Evolutionary conservation across 1,139 yeast genomes (phyloP), one percentile per base, ranked within the genome.

Genomic region (Blastobotrys ciferrii): DNA sequence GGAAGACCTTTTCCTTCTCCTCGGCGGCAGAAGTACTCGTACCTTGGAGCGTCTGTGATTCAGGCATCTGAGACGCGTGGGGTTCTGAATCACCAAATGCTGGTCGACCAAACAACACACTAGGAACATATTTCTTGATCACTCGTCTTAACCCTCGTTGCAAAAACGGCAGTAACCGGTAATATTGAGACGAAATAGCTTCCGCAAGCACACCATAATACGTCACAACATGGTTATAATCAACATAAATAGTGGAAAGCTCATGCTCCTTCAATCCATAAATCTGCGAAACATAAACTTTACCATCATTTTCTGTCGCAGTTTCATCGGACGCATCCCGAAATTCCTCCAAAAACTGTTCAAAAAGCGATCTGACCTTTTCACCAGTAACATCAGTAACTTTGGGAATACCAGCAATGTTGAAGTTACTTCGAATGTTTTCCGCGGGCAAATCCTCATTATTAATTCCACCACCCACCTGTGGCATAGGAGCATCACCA

Each of bases 341-440:
- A 60, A 74, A 87, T 41, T 80, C 84, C 64, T 84, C 87, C 53
- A 92, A 70, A 64, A 92, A 92, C 57, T 78, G 80, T 65, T 89
- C 96, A 65, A 92, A 92, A 25, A 94, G 82, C 65, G 89, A 96
- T 47, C 94, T 78, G 13, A 92, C 97, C 59, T 88, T 87, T 64
- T 91, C 97, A 53, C 96, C 97, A 4, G 96, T 89, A 38, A 84
- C 81, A 71, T 92, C 98, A 17, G 81, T 80, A 28, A 92, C 96
- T 65, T 86, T 87, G 32, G 95, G 91, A 46, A 91, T 88, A 4
- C 56, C 59, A 11, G 57, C 46, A 28, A 51, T 42, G 30, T 52
- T 47, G 35, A 45, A 25, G 13, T 50, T 36, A 5, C n/a, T 4
- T 5, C 40, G 40, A 9, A 36, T n/a, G 25, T 39, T 39, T 5